Evolutionary conservation across 768 basidiomycete species (phyloP), one percentile per base, ranked within the genome.

Genomic region (Chlorophyllum brunneum): DNA sequence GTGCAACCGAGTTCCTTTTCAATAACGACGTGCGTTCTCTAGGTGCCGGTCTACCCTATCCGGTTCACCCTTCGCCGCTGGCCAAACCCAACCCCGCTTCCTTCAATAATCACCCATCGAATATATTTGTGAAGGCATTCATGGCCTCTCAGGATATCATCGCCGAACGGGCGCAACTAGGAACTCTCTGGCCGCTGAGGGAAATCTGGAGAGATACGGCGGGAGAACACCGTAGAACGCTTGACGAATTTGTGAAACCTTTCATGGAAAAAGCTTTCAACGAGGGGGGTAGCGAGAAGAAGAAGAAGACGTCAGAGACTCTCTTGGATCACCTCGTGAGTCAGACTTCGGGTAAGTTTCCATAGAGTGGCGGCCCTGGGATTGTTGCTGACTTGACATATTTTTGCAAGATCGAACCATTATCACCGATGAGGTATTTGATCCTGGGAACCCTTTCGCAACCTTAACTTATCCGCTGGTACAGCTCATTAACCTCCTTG

Each of bases 1-100:
- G 80, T 7, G 81, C 81, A 13, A 78, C 80, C 0, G 78, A 80
- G 49, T 84, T 81, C 58, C 73, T 86, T 5, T 83, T 83, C 54
- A 79, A 77, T 5, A 65, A 70, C 29, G 72, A 74, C 51, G 77
- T 84, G 7, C 60, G 72, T 30, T 78, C 76, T 5, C 72, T 85
- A 24, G 63, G 66, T 0, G 75, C 73, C 0, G 76, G 73, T 3
- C 63, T 85, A 5, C 76, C 76, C 2, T 82, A 81, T 51, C 80
- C 81, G 43, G 58, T 26, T 69, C 57, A 42, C 42, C 54, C 27
- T 31, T 43, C 51, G 11, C 63, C 36, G 54, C 65, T 44, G 29
- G 56, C 30, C 56, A 59, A 22, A 61, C 69, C 23, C 54, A 67
- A 34, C 57, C 66, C 61, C 45, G 59, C 55, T 10, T 53, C 43